phyloP scores from a whole-genome alignment of 2,329 filamentous ascomycete genomes.

The Curvularia sp. region DNA sequence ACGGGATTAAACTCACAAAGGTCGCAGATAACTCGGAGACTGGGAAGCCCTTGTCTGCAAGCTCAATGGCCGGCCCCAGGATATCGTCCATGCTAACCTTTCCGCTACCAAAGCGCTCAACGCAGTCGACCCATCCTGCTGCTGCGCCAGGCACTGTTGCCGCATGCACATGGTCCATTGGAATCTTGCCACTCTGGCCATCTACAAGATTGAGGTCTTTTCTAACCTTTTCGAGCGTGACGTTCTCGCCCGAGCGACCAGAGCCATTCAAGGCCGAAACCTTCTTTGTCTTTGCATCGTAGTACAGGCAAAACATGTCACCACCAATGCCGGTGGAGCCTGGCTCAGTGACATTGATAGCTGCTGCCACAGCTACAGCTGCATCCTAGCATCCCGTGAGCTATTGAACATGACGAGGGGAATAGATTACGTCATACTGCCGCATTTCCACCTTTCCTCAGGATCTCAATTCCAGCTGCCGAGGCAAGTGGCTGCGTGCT shows the following conservation, averaged over 20 bases:
- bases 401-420: neutral
- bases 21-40: conserved; percentile 79
- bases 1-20: conserved; percentile 62
- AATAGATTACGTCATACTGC: conserved; percentile 68
- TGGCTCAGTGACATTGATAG: conserved; percentile 91
- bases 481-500: conserved; percentile 90
- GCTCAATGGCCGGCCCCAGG: conserved; percentile 78
- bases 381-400: conserved; percentile 70
- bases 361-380: conserved; percentile 93
- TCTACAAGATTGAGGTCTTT: conserved; percentile 70
- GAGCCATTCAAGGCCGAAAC: conserved; percentile 91
- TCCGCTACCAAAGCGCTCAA: conserved; percentile 88
- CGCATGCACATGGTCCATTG: conserved; percentile 76
- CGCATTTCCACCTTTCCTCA: conserved; percentile 90
- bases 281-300: conserved; percentile 80
- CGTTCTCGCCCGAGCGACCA: conserved; percentile 76
- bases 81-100: conserved; percentile 79
- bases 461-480: conserved; percentile 81
- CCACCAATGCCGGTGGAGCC: conserved; percentile 93
- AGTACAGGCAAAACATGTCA: conserved; percentile 96
- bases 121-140: conserved; percentile 89
- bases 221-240: conserved; percentile 73
- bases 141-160: conserved; percentile 90
- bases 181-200: conserved; percentile 67
- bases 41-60: conserved; percentile 88